Base-by-base conservation (phyloP, 1,284 basidiomycete genomes). In the Gymnopus androsaceus region DNA sequence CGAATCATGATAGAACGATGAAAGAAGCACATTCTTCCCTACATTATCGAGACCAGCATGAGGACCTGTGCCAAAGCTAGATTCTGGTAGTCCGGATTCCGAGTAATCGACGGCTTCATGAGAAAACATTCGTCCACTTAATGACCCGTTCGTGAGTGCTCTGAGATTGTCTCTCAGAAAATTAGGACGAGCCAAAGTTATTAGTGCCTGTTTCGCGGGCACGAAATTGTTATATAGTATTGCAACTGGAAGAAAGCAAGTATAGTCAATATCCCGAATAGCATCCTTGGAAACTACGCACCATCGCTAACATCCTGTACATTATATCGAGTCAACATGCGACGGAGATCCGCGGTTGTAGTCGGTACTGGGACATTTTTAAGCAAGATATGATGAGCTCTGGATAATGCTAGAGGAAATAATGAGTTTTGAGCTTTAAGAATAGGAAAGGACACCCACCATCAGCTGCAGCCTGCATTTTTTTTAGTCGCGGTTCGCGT, bases 1-100 rank as follows among this genome's bases (percentile, higher is more conserved):
- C 8, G 77, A 65, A 59, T 67, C 82, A 1, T 77, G 78, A 0
- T 87, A 86, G 28, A 90, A 66, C 1, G 88, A 89, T 66, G 73
- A 80, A 1, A 89, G 60, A 9, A 83, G 74, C 17, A 90, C 87
- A 54, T 75, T 76, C 58, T 69, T 79, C 14, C 80, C 81, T 28
- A 71, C 67, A 49, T 78, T 72, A 34, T 65, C 62, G 8, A 85
- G 67, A 15, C 80, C 76, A 17, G 78, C 86, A 40, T 75, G 75
- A 6, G 79, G 76, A 3, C 85, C 85, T 55, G 74, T 72, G 3
- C 85, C 85, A 41, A 63, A 64, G 23, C 81, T 52, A 17, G 74
- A 4, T 33, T 46, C 15, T 38, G 30, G 46, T 64, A 64, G 41
- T 44, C 34, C 58, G 55, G 31, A 57, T 52, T 40, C 54, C 41